Evolutionary conservation across 148 eudicot species (phyloP).

Genomic region (Rhododendron molle): DNA sequence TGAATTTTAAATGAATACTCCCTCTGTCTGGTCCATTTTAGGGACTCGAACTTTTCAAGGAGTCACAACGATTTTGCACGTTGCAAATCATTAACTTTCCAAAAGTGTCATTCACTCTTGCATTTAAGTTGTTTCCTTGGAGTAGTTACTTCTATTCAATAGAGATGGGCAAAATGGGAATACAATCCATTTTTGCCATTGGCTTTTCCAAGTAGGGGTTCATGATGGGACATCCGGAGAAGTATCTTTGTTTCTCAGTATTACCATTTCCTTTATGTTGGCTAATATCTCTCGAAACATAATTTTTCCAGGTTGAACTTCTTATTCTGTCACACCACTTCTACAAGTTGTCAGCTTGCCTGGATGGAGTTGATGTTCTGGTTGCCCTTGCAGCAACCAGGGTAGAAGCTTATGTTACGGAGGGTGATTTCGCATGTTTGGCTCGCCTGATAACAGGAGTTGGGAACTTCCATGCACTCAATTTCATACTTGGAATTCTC

Average conservation of each 20-base stretch:
- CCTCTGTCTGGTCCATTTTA: neutral
- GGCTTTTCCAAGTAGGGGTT: neutral
- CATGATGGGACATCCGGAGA: neutral
- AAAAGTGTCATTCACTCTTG: neutral
- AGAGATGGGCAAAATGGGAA: neutral
- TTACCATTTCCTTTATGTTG: slow-evolving; percentile 6
- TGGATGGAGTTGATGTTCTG: slow-evolving; percentile 98
- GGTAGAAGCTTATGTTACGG: slow-evolving; percentile 92
- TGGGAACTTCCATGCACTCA: slow-evolving; percentile 90
- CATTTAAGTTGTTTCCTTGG: neutral
- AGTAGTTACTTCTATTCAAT: neutral
- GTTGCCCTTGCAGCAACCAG: slow-evolving; percentile 97
- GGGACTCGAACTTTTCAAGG: neutral
- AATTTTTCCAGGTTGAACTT: slow-evolving; percentile 81
- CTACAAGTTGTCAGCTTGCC: slow-evolving; percentile 95
- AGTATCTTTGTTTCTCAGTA: neutral
- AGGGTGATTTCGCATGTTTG: slow-evolving; percentile 92
- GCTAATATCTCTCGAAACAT: slow-evolving; percentile 18
- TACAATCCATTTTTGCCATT: neutral
- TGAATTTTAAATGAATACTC: neutral
- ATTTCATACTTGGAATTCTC: slow-evolving; percentile 91
- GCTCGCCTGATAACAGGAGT: slow-evolving; percentile 97
- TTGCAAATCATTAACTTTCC: neutral
- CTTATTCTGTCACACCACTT: slow-evolving; percentile 98
- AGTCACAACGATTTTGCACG: neutral